phyloP scores from a whole-genome alignment of 1,284 basidiomycete species.

The Microbotryomycetes sp. region DNA sequence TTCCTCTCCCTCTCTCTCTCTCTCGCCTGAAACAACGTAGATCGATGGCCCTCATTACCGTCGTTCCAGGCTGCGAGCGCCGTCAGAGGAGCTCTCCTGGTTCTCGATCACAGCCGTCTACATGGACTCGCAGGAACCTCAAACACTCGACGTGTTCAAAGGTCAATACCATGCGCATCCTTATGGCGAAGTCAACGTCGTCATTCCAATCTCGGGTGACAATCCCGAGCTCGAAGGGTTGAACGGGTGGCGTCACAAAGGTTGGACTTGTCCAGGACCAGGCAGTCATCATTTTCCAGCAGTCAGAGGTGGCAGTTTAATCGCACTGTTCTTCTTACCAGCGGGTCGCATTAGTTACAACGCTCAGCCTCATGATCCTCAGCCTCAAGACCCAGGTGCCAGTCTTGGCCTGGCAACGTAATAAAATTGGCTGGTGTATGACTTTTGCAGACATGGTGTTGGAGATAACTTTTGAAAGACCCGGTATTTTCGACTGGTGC shows the following conservation, averaged over 20 bases:
- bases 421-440: too few species aligned
- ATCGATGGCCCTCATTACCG: constrained; percentile 11
- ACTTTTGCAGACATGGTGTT: too few species aligned
- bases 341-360: constrained; percentile 16
- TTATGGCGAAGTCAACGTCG: constrained; percentile 15
- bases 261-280: constrained; percentile 16
- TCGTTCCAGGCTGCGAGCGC: constrained; percentile 9
- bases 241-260: constrained; percentile 5
- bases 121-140: constrained; percentile 10
- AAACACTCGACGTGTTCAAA: background rate
- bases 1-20: background rate
- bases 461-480: too few species aligned
- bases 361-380: constrained; percentile 8
- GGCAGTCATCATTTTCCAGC: constrained; percentile 13
- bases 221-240: constrained; percentile 13
- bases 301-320: constrained; percentile 9
- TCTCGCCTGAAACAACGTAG: background rate
- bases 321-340: constrained; percentile 14
- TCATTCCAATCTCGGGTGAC: constrained; percentile 9
- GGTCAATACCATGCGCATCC: constrained; percentile 16
- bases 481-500: too few species aligned
- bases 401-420: background rate
- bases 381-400: constrained; percentile 7
- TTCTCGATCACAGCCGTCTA: constrained; percentile 20
- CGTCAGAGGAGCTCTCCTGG: constrained; percentile 14